These are phyloP conservation scores for Arabidopsis lyrata DNA, from an alignment of 441 rosid species.

Conservation along the genomic window DNA sequence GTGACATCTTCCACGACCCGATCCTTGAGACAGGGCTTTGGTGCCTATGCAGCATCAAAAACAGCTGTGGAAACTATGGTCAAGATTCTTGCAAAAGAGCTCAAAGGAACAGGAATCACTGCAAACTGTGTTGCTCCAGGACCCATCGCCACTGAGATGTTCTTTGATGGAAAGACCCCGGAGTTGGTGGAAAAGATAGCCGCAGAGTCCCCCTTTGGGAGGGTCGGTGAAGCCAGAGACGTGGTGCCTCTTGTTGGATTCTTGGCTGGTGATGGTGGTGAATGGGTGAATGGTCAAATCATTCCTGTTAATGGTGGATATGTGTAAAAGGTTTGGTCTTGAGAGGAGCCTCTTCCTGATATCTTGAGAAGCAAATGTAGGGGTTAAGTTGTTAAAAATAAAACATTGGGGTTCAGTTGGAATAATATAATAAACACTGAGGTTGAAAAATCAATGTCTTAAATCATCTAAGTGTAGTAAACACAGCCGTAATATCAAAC, in stretches of 20 bases:
- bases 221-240: constrained; percentile 67
- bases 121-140: constrained; percentile 7
- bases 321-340: constrained; percentile 17
- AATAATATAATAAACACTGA: not conserved
- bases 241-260: constrained; percentile 74
- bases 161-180: not conserved
- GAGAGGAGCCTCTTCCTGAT: not conserved
- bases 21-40: constrained; percentile 50
- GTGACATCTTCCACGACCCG: constrained; percentile 62
- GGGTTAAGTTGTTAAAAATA: constrained; percentile 3
- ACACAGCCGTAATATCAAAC: not conserved
- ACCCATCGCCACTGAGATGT: constrained; percentile 2
- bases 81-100: constrained; percentile 3
- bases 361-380: not conserved
- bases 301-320: constrained; percentile 41
- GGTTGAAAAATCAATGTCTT: not conserved
- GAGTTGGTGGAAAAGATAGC: constrained; percentile 6
- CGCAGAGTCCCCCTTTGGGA: constrained; percentile 53
- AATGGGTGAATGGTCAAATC: constrained; percentile 52
- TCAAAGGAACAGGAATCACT: not conserved
- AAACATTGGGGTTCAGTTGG: constrained; percentile 8
- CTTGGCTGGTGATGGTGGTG: constrained; percentile 73
- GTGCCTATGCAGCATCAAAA: constrained; percentile 72
- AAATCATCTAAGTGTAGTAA: not conserved
- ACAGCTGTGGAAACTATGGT: constrained; percentile 51